phyloP scores from a whole-genome alignment of 495 filamentous ascomycete species.

The Penicillium antarcticum region DNA sequence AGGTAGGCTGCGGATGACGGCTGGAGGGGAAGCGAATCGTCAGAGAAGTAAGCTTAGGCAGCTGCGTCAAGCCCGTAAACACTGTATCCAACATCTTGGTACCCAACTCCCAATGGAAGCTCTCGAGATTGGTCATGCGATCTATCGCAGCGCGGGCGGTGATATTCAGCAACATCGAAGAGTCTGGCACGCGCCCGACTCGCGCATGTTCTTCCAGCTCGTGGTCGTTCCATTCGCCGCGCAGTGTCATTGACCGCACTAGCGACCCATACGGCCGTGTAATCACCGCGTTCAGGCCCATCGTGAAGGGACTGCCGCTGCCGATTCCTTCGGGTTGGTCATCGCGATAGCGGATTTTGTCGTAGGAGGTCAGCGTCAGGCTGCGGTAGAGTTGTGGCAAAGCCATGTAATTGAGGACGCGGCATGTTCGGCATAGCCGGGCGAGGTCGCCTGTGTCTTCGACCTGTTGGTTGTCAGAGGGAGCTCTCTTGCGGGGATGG shows the following conservation, averaged over 20 bases:
- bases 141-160: conserved; percentile 57
- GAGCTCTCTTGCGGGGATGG: not conserved
- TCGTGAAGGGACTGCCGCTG: conserved; percentile 58
- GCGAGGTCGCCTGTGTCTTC: conserved; percentile 57
- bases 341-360: conserved; percentile 56
- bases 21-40: conserved; percentile 54
- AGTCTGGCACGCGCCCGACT: conserved; percentile 58
- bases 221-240: conserved; percentile 57
- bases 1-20: conserved; percentile 56
- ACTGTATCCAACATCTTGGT: conserved; percentile 61
- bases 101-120: conserved; percentile 61
- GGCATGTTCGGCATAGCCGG: conserved; percentile 56
- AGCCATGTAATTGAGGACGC: conserved; percentile 63
- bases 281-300: conserved; percentile 60
- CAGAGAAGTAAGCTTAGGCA: conserved; percentile 49
- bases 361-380: conserved; percentile 56
- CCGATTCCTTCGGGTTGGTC: conserved; percentile 60
- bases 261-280: conserved; percentile 51
- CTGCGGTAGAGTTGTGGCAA: conserved; percentile 58
- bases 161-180: conserved; percentile 61
- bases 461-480: conserved; percentile 28
- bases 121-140: conserved; percentile 52
- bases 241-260: conserved; percentile 50
- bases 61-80: conserved; percentile 51
- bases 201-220: conserved; percentile 56